Evolutionary conservation across 1,284 basidiomycete species (phyloP), one percentile per base, ranked within the genome.

Genomic region (Gomphus bonarii): DNA sequence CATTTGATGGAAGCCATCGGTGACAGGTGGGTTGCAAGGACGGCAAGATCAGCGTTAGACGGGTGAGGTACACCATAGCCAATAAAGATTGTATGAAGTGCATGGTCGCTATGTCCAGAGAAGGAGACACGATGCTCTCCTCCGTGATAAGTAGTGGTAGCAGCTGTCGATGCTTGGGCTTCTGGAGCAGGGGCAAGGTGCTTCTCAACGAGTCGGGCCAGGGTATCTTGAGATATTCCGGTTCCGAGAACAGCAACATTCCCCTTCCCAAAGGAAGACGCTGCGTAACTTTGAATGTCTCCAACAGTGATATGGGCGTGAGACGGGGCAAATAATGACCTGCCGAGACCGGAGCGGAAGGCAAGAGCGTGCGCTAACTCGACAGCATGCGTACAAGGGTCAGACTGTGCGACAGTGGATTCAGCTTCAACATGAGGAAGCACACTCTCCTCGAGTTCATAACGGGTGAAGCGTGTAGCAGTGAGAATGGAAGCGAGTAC

Each of bases 311-410:
- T 73, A 63, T 78, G 73, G 60, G 74, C 74, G 67, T 88, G 81
- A n/a, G 81, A 73, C 14, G 84, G 75, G 28, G 91, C 86, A 71
- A 90, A 93, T 62, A 97, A 78, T 46, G 91, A 88, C 65, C 89
- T 81, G 66, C 93, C 92, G 65, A 97, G 88, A 30, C 94, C 91
- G 55, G 76, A 76, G 66, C 92, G 91, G 87, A 97, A 97, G 48
- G 94, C 94, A 58, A 94, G 75, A 48, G 79, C 72, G 70, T 97
- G 94, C 18, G 92, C 92, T 53, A 86, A 72, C 68, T 97, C 94
- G 59, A 94, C 58, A 33, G 89, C 89, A 61, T 75, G 74, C 2
- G 80, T 79, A 14, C 77, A 75, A 14, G 91, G 82, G 62, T 87
- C 74, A 43, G 75, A 69, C 54, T 75, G 70, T n/a, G 84, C 88